Conservation (phyloP, 768 basidiomycete species). For the Sarcodon aspratus region DNA sequence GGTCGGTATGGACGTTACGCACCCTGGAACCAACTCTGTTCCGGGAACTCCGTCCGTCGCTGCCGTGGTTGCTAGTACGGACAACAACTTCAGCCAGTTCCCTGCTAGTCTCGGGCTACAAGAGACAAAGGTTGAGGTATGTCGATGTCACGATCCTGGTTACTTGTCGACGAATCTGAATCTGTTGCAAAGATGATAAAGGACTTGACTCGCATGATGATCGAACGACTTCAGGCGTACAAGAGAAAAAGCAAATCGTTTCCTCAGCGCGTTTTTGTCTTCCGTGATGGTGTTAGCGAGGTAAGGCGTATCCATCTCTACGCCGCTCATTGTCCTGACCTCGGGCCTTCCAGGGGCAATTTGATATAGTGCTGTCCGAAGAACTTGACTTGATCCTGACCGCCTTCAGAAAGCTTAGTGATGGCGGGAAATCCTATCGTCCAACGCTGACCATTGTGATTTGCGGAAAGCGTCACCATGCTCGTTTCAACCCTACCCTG, state of each 20-base stretch:
- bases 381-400: conserved; percentile 54
- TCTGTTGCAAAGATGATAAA: conserved; percentile 53
- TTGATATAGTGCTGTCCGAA: conserved; percentile 41
- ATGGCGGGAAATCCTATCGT: conserved; percentile 34
- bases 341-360: conserved; percentile 48
- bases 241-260: conserved; percentile 38
- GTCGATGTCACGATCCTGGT: background rate
- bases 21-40: conserved; percentile 56
- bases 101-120: conserved; percentile 68
- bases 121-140: conserved; percentile 32
- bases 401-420: conserved; percentile 43
- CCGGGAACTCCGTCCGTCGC: conserved; percentile 75
- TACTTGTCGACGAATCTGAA: too few relatives aligned
- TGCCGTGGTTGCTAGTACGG: conserved; percentile 71
- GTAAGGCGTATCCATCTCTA: conserved; percentile 24
- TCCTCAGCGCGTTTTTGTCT: conserved; percentile 61
- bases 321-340: background rate
- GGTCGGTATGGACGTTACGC: conserved; percentile 79
- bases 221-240: conserved; percentile 54
- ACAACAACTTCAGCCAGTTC: conserved; percentile 61
- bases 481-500: conserved; percentile 47
- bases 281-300: conserved; percentile 77
- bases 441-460: conserved; percentile 64
- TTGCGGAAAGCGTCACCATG: conserved; percentile 67
- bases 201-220: conserved; percentile 53